These are phyloP conservation scores for Chenopodium suecicum DNA, from an alignment of 148 eudicot species.

Conservation along the genomic window DNA sequence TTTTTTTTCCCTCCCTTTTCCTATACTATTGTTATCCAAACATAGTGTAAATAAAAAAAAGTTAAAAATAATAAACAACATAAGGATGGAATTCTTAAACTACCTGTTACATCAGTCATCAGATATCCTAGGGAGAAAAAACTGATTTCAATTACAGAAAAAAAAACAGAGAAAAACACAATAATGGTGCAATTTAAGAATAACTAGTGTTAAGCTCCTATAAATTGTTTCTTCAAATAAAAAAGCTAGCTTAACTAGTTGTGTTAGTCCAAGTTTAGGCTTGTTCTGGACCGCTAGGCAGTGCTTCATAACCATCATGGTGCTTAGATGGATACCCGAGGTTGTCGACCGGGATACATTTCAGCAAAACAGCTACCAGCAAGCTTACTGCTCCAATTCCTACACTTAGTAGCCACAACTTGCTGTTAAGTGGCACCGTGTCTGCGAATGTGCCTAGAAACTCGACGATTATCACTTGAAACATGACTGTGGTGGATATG, in stretches of 20 bases:
- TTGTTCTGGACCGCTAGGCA: constrained; percentile 70
- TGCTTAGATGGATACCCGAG: constrained; percentile 18
- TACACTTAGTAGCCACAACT: constrained; percentile 55
- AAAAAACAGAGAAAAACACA: no score
- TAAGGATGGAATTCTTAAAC: no score
- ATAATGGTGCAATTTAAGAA: no score
- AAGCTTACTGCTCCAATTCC: constrained; percentile 7
- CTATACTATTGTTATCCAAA: no score
- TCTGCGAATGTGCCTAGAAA: constrained; percentile 65
- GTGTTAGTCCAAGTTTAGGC: constrained; percentile 37
- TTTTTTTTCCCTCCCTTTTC: no score
- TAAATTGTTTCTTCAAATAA: neutral
- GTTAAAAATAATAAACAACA: no score
- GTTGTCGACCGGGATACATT: constrained; percentile 44
- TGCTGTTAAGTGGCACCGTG: constrained; percentile 57
- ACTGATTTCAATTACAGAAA: no score
- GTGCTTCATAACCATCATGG: constrained; percentile 69
- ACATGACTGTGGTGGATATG: constrained; percentile 46
- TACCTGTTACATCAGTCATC: no score
- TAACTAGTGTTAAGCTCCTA: no score
- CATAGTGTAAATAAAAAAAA: no score
- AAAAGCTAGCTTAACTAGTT: neutral
- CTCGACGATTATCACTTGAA: constrained; percentile 66
- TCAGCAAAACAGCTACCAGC: neutral
- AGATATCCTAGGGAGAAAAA: no score